These are phyloP conservation scores for Nemania sp. DNA, from an alignment of 2,329 filamentous ascomycete species.

Conservation along the genomic window DNA sequence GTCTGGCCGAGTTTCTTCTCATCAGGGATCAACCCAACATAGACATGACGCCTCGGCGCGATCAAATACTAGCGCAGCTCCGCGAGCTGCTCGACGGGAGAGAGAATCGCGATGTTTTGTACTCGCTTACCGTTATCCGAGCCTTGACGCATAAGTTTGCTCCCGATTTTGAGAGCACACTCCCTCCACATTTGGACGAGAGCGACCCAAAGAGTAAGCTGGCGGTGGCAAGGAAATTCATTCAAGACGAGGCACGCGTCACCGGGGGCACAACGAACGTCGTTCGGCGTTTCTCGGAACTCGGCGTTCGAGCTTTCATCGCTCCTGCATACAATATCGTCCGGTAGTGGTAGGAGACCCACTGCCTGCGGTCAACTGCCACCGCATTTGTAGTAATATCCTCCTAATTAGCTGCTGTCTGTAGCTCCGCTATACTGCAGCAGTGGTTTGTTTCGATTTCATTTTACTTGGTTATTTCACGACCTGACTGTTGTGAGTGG, in stretches of 20 bases:
- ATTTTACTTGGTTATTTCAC: constrained; percentile 18
- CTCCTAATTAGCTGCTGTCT: constrained; percentile 8
- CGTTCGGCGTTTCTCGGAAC: constrained; percentile 69
- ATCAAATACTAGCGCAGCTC: constrained; percentile 67
- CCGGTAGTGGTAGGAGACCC: constrained; percentile 27
- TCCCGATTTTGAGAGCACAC: constrained; percentile 59
- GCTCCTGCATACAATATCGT: constrained; percentile 55
- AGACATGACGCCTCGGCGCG: constrained; percentile 58
- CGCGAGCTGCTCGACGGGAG: constrained; percentile 75
- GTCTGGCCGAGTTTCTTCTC: constrained; percentile 72
- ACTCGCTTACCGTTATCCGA: constrained; percentile 81
- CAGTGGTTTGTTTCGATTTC: constrained; percentile 17
- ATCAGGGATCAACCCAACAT: constrained; percentile 61
- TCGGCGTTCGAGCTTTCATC: constrained; percentile 65
- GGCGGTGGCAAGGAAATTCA: constrained; percentile 70
- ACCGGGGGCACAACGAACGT: constrained; percentile 75
- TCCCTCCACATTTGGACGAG: constrained; percentile 66
- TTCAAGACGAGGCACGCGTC: constrained; percentile 65
- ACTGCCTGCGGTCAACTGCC: constrained; percentile 9
- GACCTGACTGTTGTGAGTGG: constrained; percentile 12
- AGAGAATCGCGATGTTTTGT: constrained; percentile 89
- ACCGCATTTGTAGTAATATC: constrained; percentile 23
- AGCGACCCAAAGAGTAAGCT: constrained; percentile 69
- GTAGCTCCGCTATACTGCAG: constrained; percentile 12
- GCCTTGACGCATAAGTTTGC: constrained; percentile 71